Base-by-base conservation (phyloP, 2,329 filamentous ascomycete species). In the Fonsecaea erecta region DNA sequence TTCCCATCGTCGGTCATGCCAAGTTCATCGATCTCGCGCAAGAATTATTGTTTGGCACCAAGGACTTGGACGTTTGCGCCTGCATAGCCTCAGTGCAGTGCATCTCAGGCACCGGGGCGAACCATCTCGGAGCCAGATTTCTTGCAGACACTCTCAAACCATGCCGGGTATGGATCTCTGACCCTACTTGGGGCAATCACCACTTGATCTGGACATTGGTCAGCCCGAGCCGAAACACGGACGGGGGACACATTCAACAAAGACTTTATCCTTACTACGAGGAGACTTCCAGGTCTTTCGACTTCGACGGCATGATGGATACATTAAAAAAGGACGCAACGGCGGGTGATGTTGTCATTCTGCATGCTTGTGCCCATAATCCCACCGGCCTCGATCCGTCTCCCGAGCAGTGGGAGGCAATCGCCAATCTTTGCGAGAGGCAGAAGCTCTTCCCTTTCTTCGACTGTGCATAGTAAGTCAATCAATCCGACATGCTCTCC, bases 161-260 rank as follows among this genome's bases (percentile, higher is more conserved):
- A 14, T 79, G 88, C 74, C 88, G 87, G 66, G 87, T 96, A 77
- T 97, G 96, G 85, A 84, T 98, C 77, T 96, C 93, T 73, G 90
- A 92, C 79, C 95, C 95, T 34, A 98, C 95, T 59, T 99, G 95
- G 95, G 91, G 90, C 71, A 98, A 98, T 82, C 95, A 99, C 85
- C 89, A 95, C 82, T 92, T 96, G 78, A 96, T 99, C 82, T 96
- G 97, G 83, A 86, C 83, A 77, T 97, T 96, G 74, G 92, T 96
- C 72, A 84, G 86, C 70, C 89, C 86, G 81, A 93, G 98, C 80
- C 90, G 92, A 35, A 92, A 93, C 65, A 86, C 98, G 71, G 86
- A 91, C 81, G 93, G 98, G 68, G 88, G 93, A 82, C 92, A 93
- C 11, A 81, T 96, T 24, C 82, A 86, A 37, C 86, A 90, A 75